phyloP scores from a whole-genome alignment of 148 eudicot species.

The Suaeda aralocaspica region DNA sequence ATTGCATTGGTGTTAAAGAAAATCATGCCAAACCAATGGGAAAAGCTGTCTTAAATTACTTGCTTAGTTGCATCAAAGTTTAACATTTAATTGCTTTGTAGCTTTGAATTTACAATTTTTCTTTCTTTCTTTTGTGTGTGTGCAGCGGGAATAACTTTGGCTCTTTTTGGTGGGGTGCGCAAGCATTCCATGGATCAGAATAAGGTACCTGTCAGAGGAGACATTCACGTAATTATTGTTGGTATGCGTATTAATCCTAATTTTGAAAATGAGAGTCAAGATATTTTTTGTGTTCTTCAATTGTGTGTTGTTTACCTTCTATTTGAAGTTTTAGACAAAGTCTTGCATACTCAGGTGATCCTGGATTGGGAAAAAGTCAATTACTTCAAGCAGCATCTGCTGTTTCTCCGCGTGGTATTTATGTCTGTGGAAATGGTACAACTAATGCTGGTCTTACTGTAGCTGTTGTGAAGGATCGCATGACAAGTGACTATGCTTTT shows the following conservation, averaged over 20 bases:
- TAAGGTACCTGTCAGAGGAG: slow-evolving; percentile 98
- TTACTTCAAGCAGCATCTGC: slow-evolving; percentile 94
- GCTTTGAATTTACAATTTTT: slow-evolving; percentile 13
- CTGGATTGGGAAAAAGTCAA: slow-evolving; percentile 98
- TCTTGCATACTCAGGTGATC: slow-evolving; percentile 65
- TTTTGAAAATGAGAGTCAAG: not conserved
- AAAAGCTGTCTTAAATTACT: not conserved
- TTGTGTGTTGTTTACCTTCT: not conserved
- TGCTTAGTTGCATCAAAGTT: not conserved
- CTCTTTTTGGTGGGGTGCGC: slow-evolving; percentile 86
- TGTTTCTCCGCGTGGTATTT: slow-evolving; percentile 96
- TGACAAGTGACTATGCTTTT: slow-evolving; percentile 93
- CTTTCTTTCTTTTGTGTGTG: slow-evolving; percentile 2
- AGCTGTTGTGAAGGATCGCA: slow-evolving; percentile 93
- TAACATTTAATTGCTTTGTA: not conserved
- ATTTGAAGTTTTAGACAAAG: slow-evolving; percentile 1
- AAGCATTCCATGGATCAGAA: slow-evolving; percentile 92
- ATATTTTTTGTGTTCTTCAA: not conserved
- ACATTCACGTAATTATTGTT: slow-evolving; percentile 87
- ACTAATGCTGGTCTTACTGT: slow-evolving; percentile 99
- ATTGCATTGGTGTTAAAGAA: not conserved
- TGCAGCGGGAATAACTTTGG: slow-evolving; percentile 87
- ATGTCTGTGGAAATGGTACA: slow-evolving; percentile 96
- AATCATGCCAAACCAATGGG: not conserved
- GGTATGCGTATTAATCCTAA: slow-evolving; percentile 45